Evolutionary conservation across 1,284 basidiomycete species (phyloP).

Genomic region (Phellopilus nigrolimitatus): DNA sequence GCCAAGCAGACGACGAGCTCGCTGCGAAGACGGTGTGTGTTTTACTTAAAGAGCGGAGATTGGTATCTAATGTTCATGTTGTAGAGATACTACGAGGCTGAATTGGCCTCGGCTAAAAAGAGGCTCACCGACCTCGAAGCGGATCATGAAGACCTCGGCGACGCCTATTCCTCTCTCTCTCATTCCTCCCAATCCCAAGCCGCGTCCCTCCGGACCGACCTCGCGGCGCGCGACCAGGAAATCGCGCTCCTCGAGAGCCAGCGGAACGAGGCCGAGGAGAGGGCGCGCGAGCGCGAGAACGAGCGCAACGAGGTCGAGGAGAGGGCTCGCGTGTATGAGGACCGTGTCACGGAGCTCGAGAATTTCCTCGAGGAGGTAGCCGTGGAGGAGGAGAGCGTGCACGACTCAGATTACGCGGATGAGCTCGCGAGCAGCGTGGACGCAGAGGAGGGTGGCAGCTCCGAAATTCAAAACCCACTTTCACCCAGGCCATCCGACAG

Average conservation of each 20-base stretch:
- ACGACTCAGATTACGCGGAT: not conserved
- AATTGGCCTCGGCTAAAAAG: constrained; percentile 4
- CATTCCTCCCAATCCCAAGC: constrained; percentile 7
- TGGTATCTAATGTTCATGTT: not conserved
- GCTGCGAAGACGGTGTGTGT: constrained; percentile 7
- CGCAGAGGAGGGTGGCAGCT: not conserved
- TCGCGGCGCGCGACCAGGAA: constrained; percentile 4
- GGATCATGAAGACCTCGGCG: constrained; percentile 17
- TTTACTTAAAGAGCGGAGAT: too few species aligned
- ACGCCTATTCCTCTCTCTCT: constrained; percentile 10
- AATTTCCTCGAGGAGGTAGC: constrained; percentile 2
- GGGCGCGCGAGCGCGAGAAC: not conserved
- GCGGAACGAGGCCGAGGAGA: constrained; percentile 1
- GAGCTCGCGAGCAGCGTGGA: not conserved
- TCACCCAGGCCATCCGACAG: too few species aligned
- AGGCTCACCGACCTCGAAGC: constrained; percentile 11
- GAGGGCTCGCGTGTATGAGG: too few species aligned
- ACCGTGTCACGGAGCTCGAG: constrained; percentile 12
- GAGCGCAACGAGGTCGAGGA: too few species aligned
- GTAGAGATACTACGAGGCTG: constrained; percentile 9
- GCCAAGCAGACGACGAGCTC: constrained; percentile 6
- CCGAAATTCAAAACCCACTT: too few species aligned
- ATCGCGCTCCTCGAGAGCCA: constrained; percentile 8
- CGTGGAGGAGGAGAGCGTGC: too few species aligned
- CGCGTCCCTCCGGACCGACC: not conserved